Conservation (phyloP, 1,284 basidiomycete species). For the Ustilago curta region DNA sequence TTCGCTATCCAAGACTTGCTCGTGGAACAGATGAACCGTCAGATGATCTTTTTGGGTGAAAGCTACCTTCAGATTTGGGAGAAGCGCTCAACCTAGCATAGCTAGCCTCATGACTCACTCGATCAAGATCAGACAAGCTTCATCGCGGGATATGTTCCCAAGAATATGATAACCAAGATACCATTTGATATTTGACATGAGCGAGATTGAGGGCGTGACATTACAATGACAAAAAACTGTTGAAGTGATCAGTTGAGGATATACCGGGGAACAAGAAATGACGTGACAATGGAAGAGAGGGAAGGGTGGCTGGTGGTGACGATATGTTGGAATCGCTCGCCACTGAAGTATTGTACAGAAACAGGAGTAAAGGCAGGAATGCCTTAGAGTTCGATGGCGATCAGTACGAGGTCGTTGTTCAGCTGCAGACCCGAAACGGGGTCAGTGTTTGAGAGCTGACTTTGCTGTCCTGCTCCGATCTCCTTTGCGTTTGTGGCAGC, state of each 20-base stretch:
- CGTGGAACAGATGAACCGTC: conserved; percentile 91
- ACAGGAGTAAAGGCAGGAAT: neutral
- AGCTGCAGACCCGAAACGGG: conserved; percentile 32
- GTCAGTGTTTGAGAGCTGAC: conserved; percentile 23
- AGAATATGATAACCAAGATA: neutral
- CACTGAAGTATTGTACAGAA: neutral
- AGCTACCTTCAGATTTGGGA: conserved; percentile 78
- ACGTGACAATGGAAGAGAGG: conserved; percentile 2
- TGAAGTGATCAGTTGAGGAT: conserved; percentile 25
- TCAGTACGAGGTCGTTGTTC: conserved; percentile 32
- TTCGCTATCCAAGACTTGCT: conserved; percentile 96
- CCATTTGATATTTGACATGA: conserved; percentile 7
- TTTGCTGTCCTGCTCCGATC: conserved; percentile 1
- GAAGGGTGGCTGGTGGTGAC: neutral
- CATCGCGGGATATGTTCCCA: too few relatives aligned
- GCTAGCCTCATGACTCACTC: too few relatives aligned
- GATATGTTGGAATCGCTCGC: conserved; percentile 18
- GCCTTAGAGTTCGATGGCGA: conserved; percentile 47
- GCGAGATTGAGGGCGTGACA: conserved; percentile 8
- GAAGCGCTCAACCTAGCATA: conserved; percentile 5
- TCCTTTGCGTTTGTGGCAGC: conserved; percentile 15
- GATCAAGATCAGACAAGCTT: too few relatives aligned
- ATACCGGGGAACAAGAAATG: conserved; percentile 16
- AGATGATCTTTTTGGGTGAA: conserved; percentile 98
- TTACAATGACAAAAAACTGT: conserved; percentile 35